A percentile compares a stretch with the other conserved stretches of the same genome.
Conservation (phyloP, 2,329 filamentous ascomycete species). For the Colletotrichum cuscutae region DNA sequence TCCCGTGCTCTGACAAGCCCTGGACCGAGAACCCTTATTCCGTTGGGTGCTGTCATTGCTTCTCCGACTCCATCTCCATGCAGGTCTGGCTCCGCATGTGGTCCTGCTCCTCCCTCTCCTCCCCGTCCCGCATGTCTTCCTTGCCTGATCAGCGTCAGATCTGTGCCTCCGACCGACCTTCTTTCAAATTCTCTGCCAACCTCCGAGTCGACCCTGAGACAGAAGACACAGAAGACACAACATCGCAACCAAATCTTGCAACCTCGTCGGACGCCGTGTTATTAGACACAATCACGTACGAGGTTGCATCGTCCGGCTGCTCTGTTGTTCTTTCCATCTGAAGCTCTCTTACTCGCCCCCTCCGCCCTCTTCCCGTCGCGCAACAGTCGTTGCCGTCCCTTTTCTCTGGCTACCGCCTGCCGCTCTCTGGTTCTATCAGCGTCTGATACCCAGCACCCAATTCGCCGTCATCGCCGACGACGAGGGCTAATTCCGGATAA, state of each 20-base stretch:
- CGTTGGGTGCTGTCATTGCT: conserved; percentile 29
- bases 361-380: background rate
- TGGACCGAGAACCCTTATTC: conserved; percentile 24
- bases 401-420: background rate
- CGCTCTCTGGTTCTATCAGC: background rate
- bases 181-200: conserved; percentile 27
- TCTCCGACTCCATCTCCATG: conserved; percentile 32
- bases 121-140: conserved; percentile 32
- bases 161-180: conserved; percentile 21
- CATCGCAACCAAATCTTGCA: conserved; percentile 11
- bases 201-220: conserved; percentile 16
- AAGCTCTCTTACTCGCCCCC: background rate
- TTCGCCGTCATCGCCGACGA: background rate
- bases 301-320: conserved; percentile 11
- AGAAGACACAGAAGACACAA: conserved; percentile 8
- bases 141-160: conserved; percentile 34
- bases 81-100: conserved; percentile 33
- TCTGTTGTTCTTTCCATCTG: background rate
- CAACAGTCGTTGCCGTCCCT: background rate
- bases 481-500: background rate
- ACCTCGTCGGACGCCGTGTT: conserved; percentile 26
- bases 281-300: conserved; percentile 29
- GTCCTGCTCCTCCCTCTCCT: conserved; percentile 31
- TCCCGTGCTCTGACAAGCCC: background rate
- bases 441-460: background rate